Percentiles rank a stretch among this genome's conserved stretches.
These are phyloP conservation scores for Malassezia sympodialis DNA, from an alignment of 1,284 basidiomycete species.

Conservation along the genomic window DNA sequence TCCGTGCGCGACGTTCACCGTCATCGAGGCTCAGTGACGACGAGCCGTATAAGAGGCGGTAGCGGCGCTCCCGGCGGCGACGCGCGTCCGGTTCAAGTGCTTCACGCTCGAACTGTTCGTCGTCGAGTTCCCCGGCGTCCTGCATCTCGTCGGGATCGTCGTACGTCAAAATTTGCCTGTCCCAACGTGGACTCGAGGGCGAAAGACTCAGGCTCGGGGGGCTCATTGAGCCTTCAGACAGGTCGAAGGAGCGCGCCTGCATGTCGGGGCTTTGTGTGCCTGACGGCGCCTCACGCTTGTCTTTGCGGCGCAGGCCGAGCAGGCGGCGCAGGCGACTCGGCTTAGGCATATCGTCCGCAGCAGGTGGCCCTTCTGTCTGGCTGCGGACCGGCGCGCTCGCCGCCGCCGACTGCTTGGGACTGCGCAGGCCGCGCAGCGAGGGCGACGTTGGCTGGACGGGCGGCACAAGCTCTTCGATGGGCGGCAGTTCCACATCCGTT, in stretches of 20 bases:
- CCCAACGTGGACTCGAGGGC: neutral
- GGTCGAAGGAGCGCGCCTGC: neutral
- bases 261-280: neutral
- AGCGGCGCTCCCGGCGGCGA: constrained; percentile 19
- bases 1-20: neutral
- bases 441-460: constrained; percentile 15
- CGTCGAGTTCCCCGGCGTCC: constrained; percentile 17
- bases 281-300: neutral
- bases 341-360: neutral
- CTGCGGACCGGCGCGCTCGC: neutral
- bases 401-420: constrained; percentile 4
- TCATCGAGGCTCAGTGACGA: neutral
- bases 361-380: neutral
- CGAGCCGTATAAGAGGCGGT: neutral
- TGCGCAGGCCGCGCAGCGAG: constrained; percentile 6
- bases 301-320: constrained; percentile 33
- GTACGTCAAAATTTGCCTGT: neutral
- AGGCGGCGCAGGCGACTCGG: constrained; percentile 24
- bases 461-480: constrained; percentile 57
- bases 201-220: neutral
- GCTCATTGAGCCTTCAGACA: neutral
- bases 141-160: neutral
- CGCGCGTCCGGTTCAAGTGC: constrained; percentile 13
- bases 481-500: constrained; percentile 63
- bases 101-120: constrained; percentile 21